Percentiles rank a stretch among this genome's conserved stretches.
Conservation (phyloP, 176 grass and related monocot species). For the Juncus inflexus region DNA sequence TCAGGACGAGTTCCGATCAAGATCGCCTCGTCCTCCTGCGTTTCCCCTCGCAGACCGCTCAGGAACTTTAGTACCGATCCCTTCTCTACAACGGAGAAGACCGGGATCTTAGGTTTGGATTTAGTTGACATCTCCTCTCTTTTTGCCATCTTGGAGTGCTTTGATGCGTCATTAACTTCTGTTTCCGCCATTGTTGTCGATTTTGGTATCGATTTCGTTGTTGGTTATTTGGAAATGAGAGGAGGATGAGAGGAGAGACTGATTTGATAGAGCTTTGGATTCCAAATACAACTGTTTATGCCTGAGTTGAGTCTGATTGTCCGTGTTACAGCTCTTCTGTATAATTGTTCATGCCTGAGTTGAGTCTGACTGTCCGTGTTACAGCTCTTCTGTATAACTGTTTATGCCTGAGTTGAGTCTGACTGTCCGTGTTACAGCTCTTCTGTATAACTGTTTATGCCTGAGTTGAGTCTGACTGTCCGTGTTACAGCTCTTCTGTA, state of each 20-base stretch:
- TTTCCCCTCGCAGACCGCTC: background rate
- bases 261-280: slow-evolving; percentile 15
- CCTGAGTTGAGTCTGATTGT: background rate
- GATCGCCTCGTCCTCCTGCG: slow-evolving; percentile 33
- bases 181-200: too few species aligned
- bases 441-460: slow-evolving; percentile 9
- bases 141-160: slow-evolving; percentile 19
- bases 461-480: background rate
- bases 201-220: background rate
- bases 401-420: background rate
- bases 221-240: background rate
- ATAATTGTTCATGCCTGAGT: background rate
- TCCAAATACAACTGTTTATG: slow-evolving; percentile 22
- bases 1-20: slow-evolving; percentile 64
- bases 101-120: slow-evolving; percentile 41
- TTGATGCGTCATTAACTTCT: too few species aligned
- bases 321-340: background rate
- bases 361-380: background rate
- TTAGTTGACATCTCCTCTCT: slow-evolving; percentile 10
- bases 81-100: slow-evolving; percentile 63
- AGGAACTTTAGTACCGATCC: slow-evolving; percentile 68
- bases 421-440: background rate
- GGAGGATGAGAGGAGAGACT: background rate
- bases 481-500: background rate
- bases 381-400: slow-evolving; percentile 1